A percentile compares a stretch with the other conserved stretches of the same genome.
phyloP scores from a whole-genome alignment of 2,329 filamentous ascomycete genomes.

The Fusarium tricinctum region DNA sequence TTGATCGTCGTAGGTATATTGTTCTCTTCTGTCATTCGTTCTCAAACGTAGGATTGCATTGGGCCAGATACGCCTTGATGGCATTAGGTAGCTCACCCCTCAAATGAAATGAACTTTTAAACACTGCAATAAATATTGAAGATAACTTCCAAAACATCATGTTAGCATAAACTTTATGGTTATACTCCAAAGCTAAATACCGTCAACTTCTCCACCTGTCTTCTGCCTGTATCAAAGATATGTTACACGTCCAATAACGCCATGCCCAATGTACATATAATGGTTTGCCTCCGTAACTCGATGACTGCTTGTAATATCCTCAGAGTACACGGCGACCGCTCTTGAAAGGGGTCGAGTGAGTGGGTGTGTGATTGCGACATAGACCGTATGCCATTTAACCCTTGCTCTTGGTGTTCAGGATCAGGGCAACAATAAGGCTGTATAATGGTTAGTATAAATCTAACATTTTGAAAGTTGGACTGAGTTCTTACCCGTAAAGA shows the following conservation, averaged over 20 bases:
- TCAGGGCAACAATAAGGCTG: conserved; percentile 91
- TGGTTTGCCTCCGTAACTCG: conserved; percentile 48
- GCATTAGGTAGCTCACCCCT: conserved; percentile 37
- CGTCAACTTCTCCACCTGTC: conserved; percentile 44
- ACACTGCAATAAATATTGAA: not conserved
- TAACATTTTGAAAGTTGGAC: conserved; percentile 3
- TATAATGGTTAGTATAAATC: conserved; percentile 15
- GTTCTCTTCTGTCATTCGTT: conserved; percentile 41
- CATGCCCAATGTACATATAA: conserved; percentile 57
- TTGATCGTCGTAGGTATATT: conserved; percentile 19
- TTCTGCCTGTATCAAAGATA: conserved; percentile 52
- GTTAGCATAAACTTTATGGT: conserved; percentile 20
- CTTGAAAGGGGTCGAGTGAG: conserved; percentile 6
- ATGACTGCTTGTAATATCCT: conserved; percentile 30
- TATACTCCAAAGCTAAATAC: conserved; percentile 41
- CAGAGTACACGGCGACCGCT: conserved; percentile 32
- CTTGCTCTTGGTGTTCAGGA: conserved; percentile 89
- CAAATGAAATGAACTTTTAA: conserved; percentile 29
- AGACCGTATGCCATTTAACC: conserved; percentile 57
- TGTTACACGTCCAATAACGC: conserved; percentile 57
- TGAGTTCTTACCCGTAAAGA: conserved; percentile 84
- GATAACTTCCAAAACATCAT: conserved; percentile 9
- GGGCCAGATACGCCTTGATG: conserved; percentile 27
- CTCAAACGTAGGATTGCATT: conserved; percentile 26
- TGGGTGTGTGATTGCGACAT: conserved; percentile 9